A percentile compares a stretch with the other conserved stretches of the same genome.
Conservation (phyloP, 2,329 filamentous ascomycete genomes). For the Boeremia exigua region DNA sequence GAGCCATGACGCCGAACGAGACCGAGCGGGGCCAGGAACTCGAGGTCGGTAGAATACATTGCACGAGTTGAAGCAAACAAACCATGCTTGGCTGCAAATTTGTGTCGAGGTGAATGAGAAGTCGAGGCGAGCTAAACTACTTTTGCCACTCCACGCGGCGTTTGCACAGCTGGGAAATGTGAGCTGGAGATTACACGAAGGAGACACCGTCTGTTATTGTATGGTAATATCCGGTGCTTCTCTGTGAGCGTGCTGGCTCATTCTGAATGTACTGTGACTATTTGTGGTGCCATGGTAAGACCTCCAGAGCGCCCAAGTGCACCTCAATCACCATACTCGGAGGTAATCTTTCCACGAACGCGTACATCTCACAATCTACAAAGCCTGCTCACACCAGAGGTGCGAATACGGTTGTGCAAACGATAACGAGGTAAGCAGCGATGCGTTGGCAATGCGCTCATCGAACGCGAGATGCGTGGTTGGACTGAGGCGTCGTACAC, state of each 20-base stretch:
- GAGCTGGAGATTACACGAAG: no score
- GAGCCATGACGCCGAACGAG: background rate
- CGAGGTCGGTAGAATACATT: background rate
- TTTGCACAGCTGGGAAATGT: no score
- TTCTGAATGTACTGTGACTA: no score
- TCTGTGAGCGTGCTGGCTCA: no score
- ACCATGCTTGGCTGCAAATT: background rate
- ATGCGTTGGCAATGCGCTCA: constrained; percentile 1
- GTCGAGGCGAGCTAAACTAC: background rate
- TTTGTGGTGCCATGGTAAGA: no score
- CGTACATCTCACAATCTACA: background rate
- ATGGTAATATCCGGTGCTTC: no score
- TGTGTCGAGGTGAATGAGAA: background rate
- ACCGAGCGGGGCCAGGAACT: background rate
- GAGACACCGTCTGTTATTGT: no score
- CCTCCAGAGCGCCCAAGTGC: no score
- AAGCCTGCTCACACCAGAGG: background rate
- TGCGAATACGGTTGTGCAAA: background rate
- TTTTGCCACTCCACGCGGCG: no score
- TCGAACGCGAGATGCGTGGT: background rate
- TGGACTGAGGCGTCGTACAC: background rate
- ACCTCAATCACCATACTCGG: no score
- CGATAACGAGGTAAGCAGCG: background rate
- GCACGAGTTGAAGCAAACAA: background rate
- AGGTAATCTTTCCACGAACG: no score